Base-by-base conservation (phyloP, 441 rosid genomes). In the Manihot esculenta region DNA sequence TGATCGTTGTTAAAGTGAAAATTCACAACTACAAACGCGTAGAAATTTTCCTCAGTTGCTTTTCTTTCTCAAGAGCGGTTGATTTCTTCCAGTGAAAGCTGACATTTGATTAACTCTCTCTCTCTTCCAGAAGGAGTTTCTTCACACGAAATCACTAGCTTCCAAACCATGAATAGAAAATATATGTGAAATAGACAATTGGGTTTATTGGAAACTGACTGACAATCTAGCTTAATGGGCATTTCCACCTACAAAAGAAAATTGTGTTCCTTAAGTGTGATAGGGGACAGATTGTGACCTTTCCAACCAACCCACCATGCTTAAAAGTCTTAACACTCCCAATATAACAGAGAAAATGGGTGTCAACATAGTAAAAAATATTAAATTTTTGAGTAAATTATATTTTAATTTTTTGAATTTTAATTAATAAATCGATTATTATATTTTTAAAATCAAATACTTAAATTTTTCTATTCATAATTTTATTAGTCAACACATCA, bases 291-390 rank as follows among this genome's bases (percentile, higher is more conserved):
- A 68, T 9, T 41, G 24, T 23, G 72, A 68, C 54, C 23, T 0
- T 13, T 41, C 72, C 63, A 24, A 44, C 72, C 63, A 55, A 55
- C 42, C 51, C 72, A 55, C 13, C 8, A 1, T 21, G 61, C 55
- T 27, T 26, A 18, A 48, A n/a, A 48, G 56, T 48, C 69, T n/a
- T 27, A 65, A n/a, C 20, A 65, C 18, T 47, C 50, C 44, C 27
- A 26, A 38, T 38, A 14, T 21, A 49, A 48, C 6, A 30, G 50
- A 18, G n/a, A 17, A 64, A 64, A n/a, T n/a, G n/a, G n/a, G n/a
- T n/a, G n/a, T n/a, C n/a, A n/a, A n/a, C n/a, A n/a, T n/a, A n/a
- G n/a, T n/a, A n/a, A n/a, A n/a, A n/a, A n/a, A n/a, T n/a, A n/a
- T n/a, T n/a, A n/a, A n/a, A n/a, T n/a, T n/a, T n/a, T n/a, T n/a